Evolutionary conservation across 2,329 filamentous ascomycete species (phyloP).

Genomic region (Aaosphaeria arxii): DNA sequence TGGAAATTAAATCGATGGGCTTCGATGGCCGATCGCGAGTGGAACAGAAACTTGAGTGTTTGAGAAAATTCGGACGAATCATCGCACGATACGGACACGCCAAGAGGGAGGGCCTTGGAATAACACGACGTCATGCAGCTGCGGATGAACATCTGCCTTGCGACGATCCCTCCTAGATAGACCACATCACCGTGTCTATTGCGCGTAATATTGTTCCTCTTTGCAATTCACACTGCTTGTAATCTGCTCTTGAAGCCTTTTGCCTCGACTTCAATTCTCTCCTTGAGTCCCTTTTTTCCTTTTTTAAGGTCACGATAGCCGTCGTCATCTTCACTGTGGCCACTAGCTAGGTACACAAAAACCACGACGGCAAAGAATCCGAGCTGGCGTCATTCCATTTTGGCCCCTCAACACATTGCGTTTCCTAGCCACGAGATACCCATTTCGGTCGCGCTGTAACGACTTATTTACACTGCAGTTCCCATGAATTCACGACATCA

Average conservation of each 20-base stretch:
- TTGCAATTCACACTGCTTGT: slow-evolving; percentile 9
- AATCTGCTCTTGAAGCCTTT: slow-evolving; percentile 11
- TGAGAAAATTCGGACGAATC: no score
- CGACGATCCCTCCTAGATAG: slow-evolving; percentile 18
- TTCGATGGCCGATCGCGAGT: no score
- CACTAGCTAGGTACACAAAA: slow-evolving; percentile 10
- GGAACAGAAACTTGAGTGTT: no score
- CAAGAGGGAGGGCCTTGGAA: not conserved
- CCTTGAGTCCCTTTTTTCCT: no score
- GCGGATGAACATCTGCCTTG: slow-evolving; percentile 26
- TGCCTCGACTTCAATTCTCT: not conserved
- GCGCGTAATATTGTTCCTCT: slow-evolving; percentile 15
- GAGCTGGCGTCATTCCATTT: slow-evolving; percentile 1
- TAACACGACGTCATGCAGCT: slow-evolving; percentile 32
- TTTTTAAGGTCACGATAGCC: not conserved
- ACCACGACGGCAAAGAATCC: slow-evolving; percentile 13
- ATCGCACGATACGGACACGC: no score
- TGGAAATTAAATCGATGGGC: no score
- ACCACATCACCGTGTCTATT: slow-evolving; percentile 11
- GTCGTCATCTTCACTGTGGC: slow-evolving; percentile 2
- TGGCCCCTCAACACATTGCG: not conserved
- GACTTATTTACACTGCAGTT: slow-evolving; percentile 4
- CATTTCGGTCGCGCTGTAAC: no score
- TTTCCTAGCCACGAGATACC: no score
- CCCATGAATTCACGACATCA: slow-evolving; percentile 31